phyloP scores from a whole-genome alignment of 75 land plant genomes.

The Cunninghamia lanceolata region DNA sequence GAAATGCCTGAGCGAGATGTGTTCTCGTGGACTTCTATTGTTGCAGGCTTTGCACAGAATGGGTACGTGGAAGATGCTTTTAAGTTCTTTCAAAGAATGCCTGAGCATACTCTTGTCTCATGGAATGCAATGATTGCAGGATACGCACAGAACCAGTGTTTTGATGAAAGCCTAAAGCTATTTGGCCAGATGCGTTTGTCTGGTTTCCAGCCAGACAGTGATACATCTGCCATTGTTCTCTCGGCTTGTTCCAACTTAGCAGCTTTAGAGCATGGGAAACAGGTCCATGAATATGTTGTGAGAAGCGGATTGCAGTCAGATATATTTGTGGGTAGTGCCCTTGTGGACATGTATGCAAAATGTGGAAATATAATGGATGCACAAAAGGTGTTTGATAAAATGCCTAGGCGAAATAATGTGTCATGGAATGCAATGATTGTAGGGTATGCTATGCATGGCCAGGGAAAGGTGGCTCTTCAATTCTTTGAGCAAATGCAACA shows the following conservation, averaged over 20 bases:
- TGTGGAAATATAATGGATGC: conserved; percentile 41
- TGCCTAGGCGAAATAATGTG: conserved; percentile 17
- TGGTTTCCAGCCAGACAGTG: conserved; percentile 29
- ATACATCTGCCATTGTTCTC: conserved; percentile 44
- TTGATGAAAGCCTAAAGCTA: conserved; percentile 30
- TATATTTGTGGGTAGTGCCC: conserved; percentile 53
- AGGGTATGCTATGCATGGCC: neutral
- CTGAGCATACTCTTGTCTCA: conserved; percentile 37
- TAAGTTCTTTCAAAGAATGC: conserved; percentile 56
- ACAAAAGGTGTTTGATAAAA: conserved; percentile 40
- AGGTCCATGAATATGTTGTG: conserved; percentile 47
- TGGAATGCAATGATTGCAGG: conserved; percentile 67
- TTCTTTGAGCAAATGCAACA: conserved; percentile 25
- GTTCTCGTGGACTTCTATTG: conserved; percentile 13
- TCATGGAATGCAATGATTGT: too few species aligned
- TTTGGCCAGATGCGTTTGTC: conserved; percentile 44
- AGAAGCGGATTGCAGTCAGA: conserved; percentile 39
- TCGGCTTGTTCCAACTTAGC: conserved; percentile 59
- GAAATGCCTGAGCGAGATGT: conserved; percentile 18
- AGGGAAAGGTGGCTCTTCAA: conserved; percentile 16
- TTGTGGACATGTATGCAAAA: conserved; percentile 66
- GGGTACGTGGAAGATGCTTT: conserved; percentile 37
- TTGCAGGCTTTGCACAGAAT: conserved; percentile 17
- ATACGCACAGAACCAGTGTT: conserved; percentile 44
- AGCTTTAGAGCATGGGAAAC: conserved; percentile 47